A percentile compares a stretch with the other conserved stretches of the same genome.
These are phyloP conservation scores for Fusarium mundagurra DNA, from an alignment of 2,329 filamentous ascomycete genomes.

Conservation along the genomic window DNA sequence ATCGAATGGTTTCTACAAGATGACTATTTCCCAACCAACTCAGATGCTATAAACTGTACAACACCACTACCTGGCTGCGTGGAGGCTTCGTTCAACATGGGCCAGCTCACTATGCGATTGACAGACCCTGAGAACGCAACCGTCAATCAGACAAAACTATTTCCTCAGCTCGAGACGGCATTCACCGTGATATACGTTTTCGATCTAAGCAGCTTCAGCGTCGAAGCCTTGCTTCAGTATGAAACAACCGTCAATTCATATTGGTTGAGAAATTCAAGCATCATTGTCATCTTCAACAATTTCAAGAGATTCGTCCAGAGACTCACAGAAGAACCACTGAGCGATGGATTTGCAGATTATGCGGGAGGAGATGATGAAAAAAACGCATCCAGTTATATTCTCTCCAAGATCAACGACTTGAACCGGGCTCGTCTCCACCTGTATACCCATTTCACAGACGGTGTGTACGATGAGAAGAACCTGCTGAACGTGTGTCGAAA, in stretches of 20 bases:
- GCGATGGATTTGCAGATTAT: background rate
- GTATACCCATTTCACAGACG: rapidly evolving
- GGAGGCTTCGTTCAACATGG: background rate
- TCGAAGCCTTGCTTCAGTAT: background rate
- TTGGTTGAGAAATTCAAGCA: background rate
- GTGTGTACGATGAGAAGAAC: background rate
- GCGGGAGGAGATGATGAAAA: background rate
- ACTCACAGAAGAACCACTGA: background rate
- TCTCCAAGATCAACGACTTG: rapidly evolving
- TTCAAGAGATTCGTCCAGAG: background rate
- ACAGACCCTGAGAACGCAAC: background rate
- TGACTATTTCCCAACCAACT: rapidly evolving
- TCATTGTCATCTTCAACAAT: background rate
- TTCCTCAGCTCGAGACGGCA: background rate
- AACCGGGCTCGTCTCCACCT: rapidly evolving
- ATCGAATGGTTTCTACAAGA: background rate
- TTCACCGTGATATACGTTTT: background rate
- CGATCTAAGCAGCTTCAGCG: rapidly evolving
- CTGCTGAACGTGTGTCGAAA: rapidly evolving
- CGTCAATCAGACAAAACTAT: background rate
- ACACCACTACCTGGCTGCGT: background rate
- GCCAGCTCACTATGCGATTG: background rate
- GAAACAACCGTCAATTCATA: background rate
- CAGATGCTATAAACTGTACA: background rate
- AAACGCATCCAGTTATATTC: background rate